Percentiles rank a stretch among this genome's conserved stretches.
Conservation (phyloP, 2,329 filamentous ascomycete genomes). For the Pestalotiopsis fici region DNA sequence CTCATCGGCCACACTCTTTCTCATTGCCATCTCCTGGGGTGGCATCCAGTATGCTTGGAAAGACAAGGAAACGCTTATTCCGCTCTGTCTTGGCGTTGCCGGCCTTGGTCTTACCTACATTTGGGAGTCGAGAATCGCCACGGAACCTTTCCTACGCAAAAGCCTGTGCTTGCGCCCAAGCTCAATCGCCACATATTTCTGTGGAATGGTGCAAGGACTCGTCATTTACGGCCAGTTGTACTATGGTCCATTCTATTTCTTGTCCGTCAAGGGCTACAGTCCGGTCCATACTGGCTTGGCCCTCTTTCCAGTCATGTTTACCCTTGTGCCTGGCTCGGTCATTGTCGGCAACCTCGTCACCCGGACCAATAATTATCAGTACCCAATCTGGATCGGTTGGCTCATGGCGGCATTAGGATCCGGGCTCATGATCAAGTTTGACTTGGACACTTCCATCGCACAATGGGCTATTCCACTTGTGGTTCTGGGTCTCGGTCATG, state of each 20-base stretch:
- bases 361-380: conserved; percentile 15
- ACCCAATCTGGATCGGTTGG: conserved; percentile 18
- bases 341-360: conserved; percentile 17
- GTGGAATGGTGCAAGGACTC: conserved; percentile 32
- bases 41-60: conserved; percentile 44
- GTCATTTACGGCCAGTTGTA: conserved; percentile 17
- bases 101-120: conserved; percentile 36
- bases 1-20: too few relatives aligned
- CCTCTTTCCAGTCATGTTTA: conserved; percentile 17
- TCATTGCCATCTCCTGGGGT: conserved; percentile 31
- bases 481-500: conserved; percentile 17
- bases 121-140: conserved; percentile 34
- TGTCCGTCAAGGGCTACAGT: conserved; percentile 16
- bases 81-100: conserved; percentile 40
- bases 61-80: conserved; percentile 37
- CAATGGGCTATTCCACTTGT: conserved; percentile 14
- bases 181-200: conserved; percentile 28
- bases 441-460: background rate
- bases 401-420: conserved; percentile 9
- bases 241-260: conserved; percentile 19
- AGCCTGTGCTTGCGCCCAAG: conserved; percentile 27
- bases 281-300: conserved; percentile 16
- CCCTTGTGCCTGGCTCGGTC: conserved; percentile 15
- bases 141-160: conserved; percentile 29
- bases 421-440: conserved; percentile 13